These are phyloP conservation scores for Paraphoma sp. DNA, from an alignment of 2,329 filamentous ascomycete genomes.

Conservation along the genomic window DNA sequence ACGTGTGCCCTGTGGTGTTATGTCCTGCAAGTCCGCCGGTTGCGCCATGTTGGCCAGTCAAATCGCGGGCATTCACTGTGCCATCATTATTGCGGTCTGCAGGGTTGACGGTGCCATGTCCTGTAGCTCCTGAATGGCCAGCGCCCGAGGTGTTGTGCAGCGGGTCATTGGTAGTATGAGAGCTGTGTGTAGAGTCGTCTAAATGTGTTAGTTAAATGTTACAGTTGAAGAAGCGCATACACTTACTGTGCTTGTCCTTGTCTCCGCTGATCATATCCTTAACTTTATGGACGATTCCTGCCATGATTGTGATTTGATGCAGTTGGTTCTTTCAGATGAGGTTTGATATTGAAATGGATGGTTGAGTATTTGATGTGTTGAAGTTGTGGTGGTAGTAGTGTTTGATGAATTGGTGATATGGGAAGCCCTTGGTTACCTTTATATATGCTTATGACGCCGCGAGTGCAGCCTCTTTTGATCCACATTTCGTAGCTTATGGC, in stretches of 20 bases:
- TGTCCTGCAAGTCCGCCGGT: neutral
- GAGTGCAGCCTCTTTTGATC: no score
- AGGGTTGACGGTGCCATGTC: conserved; percentile 1
- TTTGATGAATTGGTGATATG: neutral
- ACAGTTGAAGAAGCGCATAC: neutral
- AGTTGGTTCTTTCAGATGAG: neutral
- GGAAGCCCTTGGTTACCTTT: no score
- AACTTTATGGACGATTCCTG: conserved; percentile 3
- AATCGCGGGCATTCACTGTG: neutral
- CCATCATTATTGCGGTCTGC: conserved; percentile 3
- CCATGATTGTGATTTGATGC: neutral
- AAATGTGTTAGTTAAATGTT: neutral
- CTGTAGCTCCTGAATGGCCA: neutral
- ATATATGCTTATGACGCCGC: no score
- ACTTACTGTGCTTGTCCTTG: conserved; percentile 1
- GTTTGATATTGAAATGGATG: neutral
- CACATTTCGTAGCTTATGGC: no score
- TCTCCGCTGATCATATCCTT: conserved; percentile 1
- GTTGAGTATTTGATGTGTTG: neutral
- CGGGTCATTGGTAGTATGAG: neutral
- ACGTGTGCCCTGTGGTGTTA: neutral
- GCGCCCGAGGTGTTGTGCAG: neutral
- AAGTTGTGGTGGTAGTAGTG: neutral
- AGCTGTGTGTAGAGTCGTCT: neutral
- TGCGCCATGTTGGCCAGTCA: conserved; percentile 1